These are phyloP conservation scores for Cyphellophora attinorum DNA, from an alignment of 2,329 filamentous ascomycete species.

Conservation along the genomic window DNA sequence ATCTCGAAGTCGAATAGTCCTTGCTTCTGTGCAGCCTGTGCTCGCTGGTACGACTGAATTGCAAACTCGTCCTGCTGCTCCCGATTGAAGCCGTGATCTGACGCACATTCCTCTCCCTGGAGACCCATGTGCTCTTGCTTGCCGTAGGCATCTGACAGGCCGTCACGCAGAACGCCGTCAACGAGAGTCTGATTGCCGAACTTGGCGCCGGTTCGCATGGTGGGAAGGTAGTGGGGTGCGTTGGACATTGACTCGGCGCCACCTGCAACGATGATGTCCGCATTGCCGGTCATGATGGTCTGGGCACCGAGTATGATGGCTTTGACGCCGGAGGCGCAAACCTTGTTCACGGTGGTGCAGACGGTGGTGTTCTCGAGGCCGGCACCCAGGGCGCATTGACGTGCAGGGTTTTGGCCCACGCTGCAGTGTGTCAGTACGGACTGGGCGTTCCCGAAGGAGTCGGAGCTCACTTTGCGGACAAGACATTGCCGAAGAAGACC, in stretches of 20 bases:
- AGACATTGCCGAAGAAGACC: constrained; percentile 96
- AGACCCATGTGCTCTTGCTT: constrained; percentile 97
- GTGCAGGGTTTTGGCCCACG: constrained; percentile 89
- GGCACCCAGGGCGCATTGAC: constrained; percentile 84
- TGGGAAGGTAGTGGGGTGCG: constrained; percentile 87
- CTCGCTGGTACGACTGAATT: constrained; percentile 89
- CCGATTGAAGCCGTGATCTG: constrained; percentile 70
- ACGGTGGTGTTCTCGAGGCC: constrained; percentile 72
- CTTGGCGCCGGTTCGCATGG: constrained; percentile 77
- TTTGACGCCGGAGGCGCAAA: constrained; percentile 92
- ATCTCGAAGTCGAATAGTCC: constrained; percentile 82
- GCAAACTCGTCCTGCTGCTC: constrained; percentile 92
- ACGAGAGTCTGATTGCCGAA: constrained; percentile 85
- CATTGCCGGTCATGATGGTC: constrained; percentile 94
- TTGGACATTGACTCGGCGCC: constrained; percentile 99
- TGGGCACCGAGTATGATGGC: constrained; percentile 89
- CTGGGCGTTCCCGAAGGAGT: constrained; percentile 10
- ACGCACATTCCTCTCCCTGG: constrained; percentile 80
- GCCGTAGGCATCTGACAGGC: constrained; percentile 81
- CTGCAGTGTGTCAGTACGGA: constrained; percentile 36
- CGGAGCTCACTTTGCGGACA: constrained; percentile 71
- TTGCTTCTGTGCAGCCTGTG: constrained; percentile 71
- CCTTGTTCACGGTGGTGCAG: constrained; percentile 96
- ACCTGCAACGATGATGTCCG: constrained; percentile 84
- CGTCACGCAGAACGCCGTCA: constrained; percentile 89